phyloP scores from a whole-genome alignment of 2,329 filamentous ascomycete species.

The Metarhizium robertsii region DNA sequence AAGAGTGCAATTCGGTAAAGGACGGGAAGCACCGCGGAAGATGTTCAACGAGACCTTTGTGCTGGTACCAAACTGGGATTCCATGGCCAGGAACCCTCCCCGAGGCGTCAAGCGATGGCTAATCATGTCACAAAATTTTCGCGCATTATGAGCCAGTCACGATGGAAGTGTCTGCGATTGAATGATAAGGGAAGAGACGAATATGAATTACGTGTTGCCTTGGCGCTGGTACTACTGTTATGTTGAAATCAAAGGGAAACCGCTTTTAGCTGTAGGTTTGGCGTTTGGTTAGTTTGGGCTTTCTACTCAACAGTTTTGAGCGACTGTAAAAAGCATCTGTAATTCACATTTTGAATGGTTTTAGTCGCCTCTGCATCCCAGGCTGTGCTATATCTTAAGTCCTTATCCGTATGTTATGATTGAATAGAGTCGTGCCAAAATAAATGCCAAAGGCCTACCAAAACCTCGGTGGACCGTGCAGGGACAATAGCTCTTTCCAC shows the following conservation, averaged over 20 bases:
- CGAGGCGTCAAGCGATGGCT: constrained; percentile 51
- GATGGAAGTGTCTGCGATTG: not conserved
- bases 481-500: constrained; percentile 10
- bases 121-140: constrained; percentile 65
- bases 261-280: too few relatives aligned
- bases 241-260: too few relatives aligned
- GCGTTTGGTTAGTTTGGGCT: too few relatives aligned
- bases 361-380: too few relatives aligned
- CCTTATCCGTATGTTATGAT: not conserved
- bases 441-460: not conserved
- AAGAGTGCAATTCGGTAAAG: constrained; percentile 57
- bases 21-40: constrained; percentile 51
- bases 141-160: constrained; percentile 32
- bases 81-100: constrained; percentile 41
- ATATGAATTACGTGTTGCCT: too few relatives aligned
- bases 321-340: too few relatives aligned
- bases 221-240: too few relatives aligned
- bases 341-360: too few relatives aligned
- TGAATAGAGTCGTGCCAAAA: not conserved
- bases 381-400: too few relatives aligned
- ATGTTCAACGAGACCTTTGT: constrained; percentile 76
- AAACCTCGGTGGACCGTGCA: constrained; percentile 2
- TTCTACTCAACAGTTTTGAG: too few relatives aligned
- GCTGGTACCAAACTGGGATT: constrained; percentile 66
- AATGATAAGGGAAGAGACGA: not conserved